Evolutionary conservation across 805 yeast genomes (phyloP), one percentile per base, ranked within the genome.

Genomic region (Monosporozyma aerobia): DNA sequence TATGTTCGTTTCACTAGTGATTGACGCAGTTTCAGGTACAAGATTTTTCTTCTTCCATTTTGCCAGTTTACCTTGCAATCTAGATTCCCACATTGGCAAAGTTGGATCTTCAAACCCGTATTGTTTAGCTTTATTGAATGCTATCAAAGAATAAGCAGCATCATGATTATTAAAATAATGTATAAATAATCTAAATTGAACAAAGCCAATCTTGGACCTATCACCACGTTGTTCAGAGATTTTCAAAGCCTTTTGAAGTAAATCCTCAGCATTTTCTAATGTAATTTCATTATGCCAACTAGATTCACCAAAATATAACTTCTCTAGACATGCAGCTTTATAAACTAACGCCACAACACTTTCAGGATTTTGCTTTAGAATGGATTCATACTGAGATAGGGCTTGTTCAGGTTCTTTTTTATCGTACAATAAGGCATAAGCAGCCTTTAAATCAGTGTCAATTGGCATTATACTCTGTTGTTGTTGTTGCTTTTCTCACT

Each of bases 121-220:
- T 44, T 70, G 68, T 35, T 70, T 64, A 5, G 85, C 80, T 54
- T 67, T 63, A 2, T 62, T 55, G 50, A 82, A 69, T 54, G 73
- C 72, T 19, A 59, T 62, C n/a, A 70, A 59, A 0, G 87, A 78
- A 23, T 62, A 60, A 5, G 55, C 55, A 55, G 65, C 75, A 2
- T 74, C 63, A 59, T 78, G 80, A 52, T 68, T 64, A 41, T 72
- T 69, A 62, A 72, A 81, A 53, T 69, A 70, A n/a, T 70, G 67
- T 52, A 81, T 66, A 5, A 80, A 81, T 50, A 75, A 67, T 23
- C 80, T 69, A 58, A 76, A 80, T 58, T 77, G 71, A 35, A 79
- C 75, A 19, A 70, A 59, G 1, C 77, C 80, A 37, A 79, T 73
- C 25, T 75, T 76, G 2, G 64, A 64, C 49, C 80, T 63, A 52